Evolutionary conservation across 768 basidiomycete species (phyloP).

Genomic region (Phylloporus sp.): DNA sequence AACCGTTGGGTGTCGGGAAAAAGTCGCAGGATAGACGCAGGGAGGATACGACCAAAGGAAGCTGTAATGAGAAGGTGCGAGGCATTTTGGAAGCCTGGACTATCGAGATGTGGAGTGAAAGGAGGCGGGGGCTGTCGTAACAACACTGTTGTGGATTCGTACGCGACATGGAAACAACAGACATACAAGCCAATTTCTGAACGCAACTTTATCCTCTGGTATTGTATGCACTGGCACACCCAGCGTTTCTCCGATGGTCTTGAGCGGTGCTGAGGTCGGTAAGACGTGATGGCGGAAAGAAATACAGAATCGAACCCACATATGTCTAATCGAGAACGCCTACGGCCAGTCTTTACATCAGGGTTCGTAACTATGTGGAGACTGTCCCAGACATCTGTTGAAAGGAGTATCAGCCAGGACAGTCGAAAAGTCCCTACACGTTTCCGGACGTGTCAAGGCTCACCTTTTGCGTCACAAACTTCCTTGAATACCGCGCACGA

Average conservation of each 20-base stretch:
- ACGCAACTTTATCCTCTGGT: slow-evolving; percentile 53
- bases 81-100: slow-evolving; percentile 20
- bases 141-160: slow-evolving; percentile 13
- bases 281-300: background rate
- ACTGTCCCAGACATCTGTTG: slow-evolving; percentile 72
- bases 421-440: too few species aligned
- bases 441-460: slow-evolving; percentile 3
- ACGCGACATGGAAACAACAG: background rate
- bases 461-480: slow-evolving; percentile 60
- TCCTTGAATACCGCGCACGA: slow-evolving; percentile 69
- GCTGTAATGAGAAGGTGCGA: slow-evolving; percentile 74
- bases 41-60: slow-evolving; percentile 86
- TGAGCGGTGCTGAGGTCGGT: slow-evolving; percentile 59
- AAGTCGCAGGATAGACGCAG: slow-evolving; percentile 50
- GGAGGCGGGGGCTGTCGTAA: slow-evolving; percentile 39
- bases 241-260: slow-evolving; percentile 48
- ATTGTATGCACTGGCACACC: slow-evolving; percentile 55
- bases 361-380: slow-evolving; percentile 70
- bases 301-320: slow-evolving; percentile 36
- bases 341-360: slow-evolving; percentile 58
- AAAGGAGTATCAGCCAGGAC: slow-evolving; percentile 10
- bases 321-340: slow-evolving; percentile 49
- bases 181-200: slow-evolving; percentile 61
- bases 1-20: slow-evolving; percentile 59
- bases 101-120: slow-evolving; percentile 20